Evolutionary conservation across 345 rosid genomes (phyloP).

Genomic region (Aquilaria malaccensis): DNA sequence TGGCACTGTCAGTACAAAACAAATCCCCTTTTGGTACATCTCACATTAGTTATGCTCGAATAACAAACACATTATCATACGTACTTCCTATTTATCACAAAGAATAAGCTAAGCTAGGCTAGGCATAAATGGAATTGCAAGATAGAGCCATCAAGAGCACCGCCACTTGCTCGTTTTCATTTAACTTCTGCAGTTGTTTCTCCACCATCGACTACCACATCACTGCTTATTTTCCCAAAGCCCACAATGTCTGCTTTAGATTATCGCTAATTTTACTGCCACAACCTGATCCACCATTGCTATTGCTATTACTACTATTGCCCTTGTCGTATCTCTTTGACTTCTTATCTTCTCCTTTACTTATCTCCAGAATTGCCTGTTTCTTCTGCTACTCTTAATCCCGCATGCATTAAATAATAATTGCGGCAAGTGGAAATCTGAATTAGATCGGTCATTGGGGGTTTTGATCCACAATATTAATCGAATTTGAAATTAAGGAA

Average conservation of each 20-base stretch:
- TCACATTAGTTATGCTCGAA: too few relatives aligned
- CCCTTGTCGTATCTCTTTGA: conserved; percentile 10
- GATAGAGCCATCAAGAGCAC: conserved; percentile 87
- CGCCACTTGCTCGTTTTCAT: conserved; percentile 93
- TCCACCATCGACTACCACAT: conserved; percentile 46
- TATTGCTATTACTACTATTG: too few relatives aligned
- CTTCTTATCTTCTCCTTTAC: conserved; percentile 47
- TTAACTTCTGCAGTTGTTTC: conserved; percentile 49
- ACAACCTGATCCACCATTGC: not conserved
- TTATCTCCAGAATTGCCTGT: conserved; percentile 38
- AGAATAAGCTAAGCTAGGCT: not conserved
- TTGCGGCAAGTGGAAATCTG: conserved; percentile 21
- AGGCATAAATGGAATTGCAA: conserved; percentile 64
- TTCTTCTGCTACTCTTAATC: conserved; percentile 86
- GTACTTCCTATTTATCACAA: too few relatives aligned
- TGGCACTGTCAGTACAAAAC: too few relatives aligned
- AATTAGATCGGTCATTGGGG: too few relatives aligned
- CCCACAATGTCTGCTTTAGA: conserved; percentile 53
- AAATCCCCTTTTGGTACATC: too few relatives aligned
- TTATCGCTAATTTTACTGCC: conserved; percentile 20
- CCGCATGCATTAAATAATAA: conserved; percentile 96
- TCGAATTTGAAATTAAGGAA: not conserved
- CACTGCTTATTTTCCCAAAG: conserved; percentile 57
- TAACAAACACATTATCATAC: too few relatives aligned
- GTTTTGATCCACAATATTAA: too few relatives aligned